Conservation (phyloP, 2,329 filamentous ascomycete genomes). For the Apiospora rasikravindrae region DNA sequence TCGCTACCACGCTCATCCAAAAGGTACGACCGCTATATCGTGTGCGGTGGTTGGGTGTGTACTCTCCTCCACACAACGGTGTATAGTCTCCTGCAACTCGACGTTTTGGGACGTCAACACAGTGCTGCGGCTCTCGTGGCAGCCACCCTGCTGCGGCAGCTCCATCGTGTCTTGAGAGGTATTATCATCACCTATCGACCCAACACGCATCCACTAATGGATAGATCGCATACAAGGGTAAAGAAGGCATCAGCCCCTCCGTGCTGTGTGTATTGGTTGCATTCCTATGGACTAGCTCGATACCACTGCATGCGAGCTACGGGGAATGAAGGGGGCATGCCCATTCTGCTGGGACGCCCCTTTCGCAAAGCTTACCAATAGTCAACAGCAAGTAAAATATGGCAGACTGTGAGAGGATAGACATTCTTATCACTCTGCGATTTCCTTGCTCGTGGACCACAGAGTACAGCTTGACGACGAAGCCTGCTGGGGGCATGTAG, state of each 20-base stretch:
- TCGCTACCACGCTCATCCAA: background rate
- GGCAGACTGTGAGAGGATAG: background rate
- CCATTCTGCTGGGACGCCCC: background rate
- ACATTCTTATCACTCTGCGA: background rate
- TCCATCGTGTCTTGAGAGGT: background rate
- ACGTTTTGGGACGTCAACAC: background rate
- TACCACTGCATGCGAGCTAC: background rate
- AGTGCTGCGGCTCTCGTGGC: background rate
- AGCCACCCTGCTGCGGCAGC: background rate
- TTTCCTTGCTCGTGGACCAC: background rate
- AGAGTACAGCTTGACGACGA: background rate
- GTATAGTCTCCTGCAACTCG: constrained; percentile 1
- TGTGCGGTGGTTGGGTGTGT: background rate
- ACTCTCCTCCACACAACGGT: background rate
- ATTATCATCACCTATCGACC: background rate
- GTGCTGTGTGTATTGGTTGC: background rate
- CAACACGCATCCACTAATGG: background rate
- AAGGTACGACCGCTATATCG: background rate
- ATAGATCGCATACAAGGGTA: background rate
- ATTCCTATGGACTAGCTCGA: background rate
- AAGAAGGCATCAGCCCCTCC: too few species aligned
- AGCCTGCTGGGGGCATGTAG: background rate
- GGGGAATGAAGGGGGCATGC: background rate
- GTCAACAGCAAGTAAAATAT: background rate
- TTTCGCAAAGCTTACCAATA: background rate